Evolutionary conservation across 2,329 filamentous ascomycete genomes (phyloP).

Genomic region (Nemania abortiva): DNA sequence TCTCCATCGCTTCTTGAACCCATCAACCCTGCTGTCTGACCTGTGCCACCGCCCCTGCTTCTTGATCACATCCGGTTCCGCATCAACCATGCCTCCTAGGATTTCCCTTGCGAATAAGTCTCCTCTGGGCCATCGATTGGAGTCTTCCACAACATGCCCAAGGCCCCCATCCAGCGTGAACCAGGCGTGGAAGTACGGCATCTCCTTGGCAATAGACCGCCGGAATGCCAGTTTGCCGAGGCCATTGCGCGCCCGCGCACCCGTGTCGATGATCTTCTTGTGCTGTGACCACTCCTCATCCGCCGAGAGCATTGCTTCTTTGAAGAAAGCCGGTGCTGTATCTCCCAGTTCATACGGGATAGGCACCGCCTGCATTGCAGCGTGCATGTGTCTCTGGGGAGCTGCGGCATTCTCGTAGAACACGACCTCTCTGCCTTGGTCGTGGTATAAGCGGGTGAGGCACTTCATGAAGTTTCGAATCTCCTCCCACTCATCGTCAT

Average conservation of each 20-base stretch:
- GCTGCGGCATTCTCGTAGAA: constrained; percentile 98
- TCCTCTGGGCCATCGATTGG: constrained; percentile 85
- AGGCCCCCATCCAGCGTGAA: constrained; percentile 92
- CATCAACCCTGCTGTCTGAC: constrained; percentile 76
- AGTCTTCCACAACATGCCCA: constrained; percentile 92
- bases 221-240: constrained; percentile 86
- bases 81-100: constrained; percentile 90
- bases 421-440: constrained; percentile 89
- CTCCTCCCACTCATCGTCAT: constrained; percentile 99
- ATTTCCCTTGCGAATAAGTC: constrained; percentile 94
- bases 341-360: constrained; percentile 93
- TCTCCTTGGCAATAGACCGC: constrained; percentile 86
- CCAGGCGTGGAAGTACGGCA: constrained; percentile 99
- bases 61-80: constrained; percentile 85
- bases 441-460: constrained; percentile 92
- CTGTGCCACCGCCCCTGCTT: constrained; percentile 87
- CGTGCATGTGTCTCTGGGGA: constrained; percentile 82
- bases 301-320: constrained; percentile 87
- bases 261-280: constrained; percentile 92
- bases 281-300: constrained; percentile 98
- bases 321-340: constrained; percentile 93
- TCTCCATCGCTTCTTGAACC: constrained; percentile 86
- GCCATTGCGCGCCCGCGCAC: constrained; percentile 71
- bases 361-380: constrained; percentile 86
- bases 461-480: constrained; percentile 99